These are phyloP conservation scores for Pyrenophora graminea DNA, from an alignment of 2,329 filamentous ascomycete genomes.

Conservation along the genomic window DNA sequence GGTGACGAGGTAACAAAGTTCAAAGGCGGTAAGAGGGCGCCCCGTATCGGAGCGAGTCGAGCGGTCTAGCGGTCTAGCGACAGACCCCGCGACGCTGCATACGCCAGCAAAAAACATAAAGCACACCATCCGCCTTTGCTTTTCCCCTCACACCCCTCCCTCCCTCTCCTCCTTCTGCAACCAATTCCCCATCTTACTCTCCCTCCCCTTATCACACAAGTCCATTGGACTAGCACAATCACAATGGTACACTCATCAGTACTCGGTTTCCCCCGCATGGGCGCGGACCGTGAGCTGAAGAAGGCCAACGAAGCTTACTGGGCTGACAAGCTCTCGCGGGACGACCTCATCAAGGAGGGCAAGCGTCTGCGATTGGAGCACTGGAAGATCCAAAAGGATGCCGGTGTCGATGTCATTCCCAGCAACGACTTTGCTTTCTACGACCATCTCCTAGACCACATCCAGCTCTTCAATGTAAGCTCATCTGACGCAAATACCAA, in stretches of 20 bases:
- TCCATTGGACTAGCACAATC: constrained; percentile 23
- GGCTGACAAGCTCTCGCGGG: constrained; percentile 90
- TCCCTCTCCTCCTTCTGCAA: constrained; percentile 6
- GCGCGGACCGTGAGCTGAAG: constrained; percentile 97
- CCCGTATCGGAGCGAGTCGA: constrained; percentile 1
- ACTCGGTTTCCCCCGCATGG: constrained; percentile 99
- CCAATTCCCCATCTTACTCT: constrained; percentile 11
- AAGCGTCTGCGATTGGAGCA: constrained; percentile 95
- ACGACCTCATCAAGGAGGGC: constrained; percentile 88
- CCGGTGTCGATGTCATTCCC: constrained; percentile 95
- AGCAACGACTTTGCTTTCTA: constrained; percentile 99
- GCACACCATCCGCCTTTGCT: constrained; percentile 40
- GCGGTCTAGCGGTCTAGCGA: too few species aligned
- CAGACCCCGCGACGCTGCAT: constrained; percentile 13
- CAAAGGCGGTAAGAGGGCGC: constrained; percentile 7
- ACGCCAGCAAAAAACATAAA: constrained; percentile 38
- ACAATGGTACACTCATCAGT: constrained; percentile 66
- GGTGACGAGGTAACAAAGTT: too few species aligned
- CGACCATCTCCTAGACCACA: constrained; percentile 96
- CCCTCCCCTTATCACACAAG: constrained; percentile 13
- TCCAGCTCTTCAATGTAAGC: constrained; percentile 92
- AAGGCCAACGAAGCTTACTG: constrained; percentile 99
- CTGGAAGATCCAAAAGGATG: constrained; percentile 99
- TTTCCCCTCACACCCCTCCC: constrained; percentile 1
- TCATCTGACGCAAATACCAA: constrained; percentile 21